A percentile compares a stretch with the other conserved stretches of the same genome.
These are phyloP conservation scores for Smithsoniella earleae DNA, from an alignment of 163 green algal genomes.

Conservation along the genomic window DNA sequence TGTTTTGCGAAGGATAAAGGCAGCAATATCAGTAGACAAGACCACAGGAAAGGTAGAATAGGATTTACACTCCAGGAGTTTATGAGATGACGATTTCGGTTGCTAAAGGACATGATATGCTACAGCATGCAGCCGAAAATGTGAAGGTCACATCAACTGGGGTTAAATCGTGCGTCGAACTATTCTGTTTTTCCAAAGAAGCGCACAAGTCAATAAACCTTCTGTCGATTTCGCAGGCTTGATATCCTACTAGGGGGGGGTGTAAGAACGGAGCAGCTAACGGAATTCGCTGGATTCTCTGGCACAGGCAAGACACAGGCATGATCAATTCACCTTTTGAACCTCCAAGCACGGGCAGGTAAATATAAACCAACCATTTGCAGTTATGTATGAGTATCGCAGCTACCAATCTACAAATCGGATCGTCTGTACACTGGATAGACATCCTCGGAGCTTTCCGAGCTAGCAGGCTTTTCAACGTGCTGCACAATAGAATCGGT, in stretches of 20 bases:
- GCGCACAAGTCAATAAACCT: no score
- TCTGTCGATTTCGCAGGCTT: no score
- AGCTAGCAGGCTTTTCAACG: not conserved
- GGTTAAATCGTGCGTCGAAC: not conserved
- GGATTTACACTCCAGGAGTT: no score
- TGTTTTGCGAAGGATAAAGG: no score
- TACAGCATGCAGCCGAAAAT: not conserved
- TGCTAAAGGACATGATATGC: not conserved
- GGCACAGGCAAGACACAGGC: slow-evolving; percentile 27
- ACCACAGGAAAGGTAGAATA: no score
- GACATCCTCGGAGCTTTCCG: not conserved
- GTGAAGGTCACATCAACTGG: not conserved
- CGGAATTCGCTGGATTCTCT: not conserved
- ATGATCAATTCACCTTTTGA: no score
- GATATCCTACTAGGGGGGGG: not conserved
- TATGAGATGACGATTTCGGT: no score
- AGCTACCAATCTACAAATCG: not conserved
- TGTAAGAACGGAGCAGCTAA: not conserved
- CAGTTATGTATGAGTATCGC: slow-evolving; percentile 23
- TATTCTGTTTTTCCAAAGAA: no score
- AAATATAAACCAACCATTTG: no score
- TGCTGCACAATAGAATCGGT: not conserved
- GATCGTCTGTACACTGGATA: not conserved
- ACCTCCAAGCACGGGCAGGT: no score
- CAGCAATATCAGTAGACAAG: no score